A percentile compares a stretch with the other conserved stretches of the same genome.
Evolutionary conservation across 352 stramenopile genomes (phyloP).

Genomic region (Globisporangium cederbergense): DNA sequence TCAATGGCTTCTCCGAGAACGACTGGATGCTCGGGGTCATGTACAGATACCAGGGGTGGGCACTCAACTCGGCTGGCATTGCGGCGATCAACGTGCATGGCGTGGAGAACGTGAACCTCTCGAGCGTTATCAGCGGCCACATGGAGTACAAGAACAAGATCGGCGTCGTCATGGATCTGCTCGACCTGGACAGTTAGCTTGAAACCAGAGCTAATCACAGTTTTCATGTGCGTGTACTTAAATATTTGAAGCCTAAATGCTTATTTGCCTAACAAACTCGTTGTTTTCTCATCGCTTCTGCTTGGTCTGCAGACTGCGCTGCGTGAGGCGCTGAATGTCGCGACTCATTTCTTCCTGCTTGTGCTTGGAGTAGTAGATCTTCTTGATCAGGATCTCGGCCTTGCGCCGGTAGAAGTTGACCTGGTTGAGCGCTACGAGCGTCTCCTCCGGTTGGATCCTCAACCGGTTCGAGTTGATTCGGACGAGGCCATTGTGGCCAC

Average conservation of each 20-base stretch:
- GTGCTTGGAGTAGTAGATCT: conserved; percentile 53
- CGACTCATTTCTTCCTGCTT: conserved; percentile 68
- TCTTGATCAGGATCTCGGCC: conserved; percentile 59
- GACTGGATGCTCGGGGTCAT: conserved; percentile 91
- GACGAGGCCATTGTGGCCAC: not conserved
- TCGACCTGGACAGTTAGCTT: conserved; percentile 56
- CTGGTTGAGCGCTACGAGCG: conserved; percentile 45
- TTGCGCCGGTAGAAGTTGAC: conserved; percentile 65
- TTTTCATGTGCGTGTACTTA: not conserved
- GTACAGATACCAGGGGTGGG: conserved; percentile 86
- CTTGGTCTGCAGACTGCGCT: conserved; percentile 41
- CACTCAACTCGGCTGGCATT: conserved; percentile 76
- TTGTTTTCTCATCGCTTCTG: conserved; percentile 18
- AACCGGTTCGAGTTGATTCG: conserved; percentile 14
- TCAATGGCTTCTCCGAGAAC: conserved; percentile 89
- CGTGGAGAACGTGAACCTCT: conserved; percentile 85
- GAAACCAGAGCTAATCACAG: not conserved
- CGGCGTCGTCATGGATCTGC: conserved; percentile 68
- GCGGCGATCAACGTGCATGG: conserved; percentile 53
- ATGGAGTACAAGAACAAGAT: conserved; percentile 90
- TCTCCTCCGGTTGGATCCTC: conserved; percentile 54
- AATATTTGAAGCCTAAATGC: not conserved
- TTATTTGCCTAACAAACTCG: no score
- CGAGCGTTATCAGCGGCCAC: conserved; percentile 72
- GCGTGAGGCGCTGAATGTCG: conserved; percentile 60